Conservation (phyloP, 208 protist species). For the Acanthamoeba divionensis region DNA sequence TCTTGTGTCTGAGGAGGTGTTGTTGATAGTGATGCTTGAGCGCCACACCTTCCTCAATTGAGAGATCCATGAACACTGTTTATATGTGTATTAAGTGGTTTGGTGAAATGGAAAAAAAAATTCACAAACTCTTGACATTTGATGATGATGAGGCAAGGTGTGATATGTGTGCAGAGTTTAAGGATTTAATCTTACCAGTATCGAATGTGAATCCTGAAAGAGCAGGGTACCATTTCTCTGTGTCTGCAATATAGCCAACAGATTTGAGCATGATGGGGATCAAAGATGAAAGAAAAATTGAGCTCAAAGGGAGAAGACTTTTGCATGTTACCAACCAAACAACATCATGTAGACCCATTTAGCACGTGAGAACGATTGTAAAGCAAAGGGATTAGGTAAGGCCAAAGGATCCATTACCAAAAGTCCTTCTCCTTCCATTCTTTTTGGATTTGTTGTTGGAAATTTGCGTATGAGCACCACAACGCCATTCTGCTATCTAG, state of each 20-base stretch:
- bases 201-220: slow-evolving; percentile 11
- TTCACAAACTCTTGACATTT: too few relatives aligned
- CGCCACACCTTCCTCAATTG: not conserved
- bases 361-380: not conserved
- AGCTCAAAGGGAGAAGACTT: not conserved
- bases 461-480: too few relatives aligned
- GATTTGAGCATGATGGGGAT: not conserved
- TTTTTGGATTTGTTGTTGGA: not conserved
- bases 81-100: too few relatives aligned
- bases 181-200: too few relatives aligned
- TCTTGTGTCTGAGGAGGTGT: not conserved
- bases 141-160: too few relatives aligned
- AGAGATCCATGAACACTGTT: slow-evolving; percentile 2
- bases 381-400: not conserved
- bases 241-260: not conserved
- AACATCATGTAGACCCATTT: slow-evolving; percentile 49
- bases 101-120: too few relatives aligned
- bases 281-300: not conserved
- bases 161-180: too few relatives aligned
- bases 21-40: slow-evolving; percentile 19
- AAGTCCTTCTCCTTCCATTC: not conserved
- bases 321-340: not conserved
- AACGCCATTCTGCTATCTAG: too few relatives aligned
- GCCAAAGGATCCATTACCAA: not conserved
- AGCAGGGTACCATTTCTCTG: slow-evolving; percentile 32